These are phyloP conservation scores for Lipomyces orientalis DNA, from an alignment of 805 yeast genomes.

Conservation along the genomic window DNA sequence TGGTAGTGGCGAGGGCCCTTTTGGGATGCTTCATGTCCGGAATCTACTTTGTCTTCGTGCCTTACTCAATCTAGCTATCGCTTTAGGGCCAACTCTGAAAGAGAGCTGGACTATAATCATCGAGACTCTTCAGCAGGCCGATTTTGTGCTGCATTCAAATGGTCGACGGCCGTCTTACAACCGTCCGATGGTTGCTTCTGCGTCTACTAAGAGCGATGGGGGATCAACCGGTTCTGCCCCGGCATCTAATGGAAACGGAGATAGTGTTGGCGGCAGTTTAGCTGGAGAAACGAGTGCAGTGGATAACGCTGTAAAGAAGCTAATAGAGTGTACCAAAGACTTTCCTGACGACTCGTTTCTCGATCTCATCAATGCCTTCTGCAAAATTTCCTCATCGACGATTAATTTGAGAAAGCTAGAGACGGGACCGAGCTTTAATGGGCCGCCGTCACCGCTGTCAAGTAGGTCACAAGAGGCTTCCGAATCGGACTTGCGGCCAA, in stretches of 20 bases:
- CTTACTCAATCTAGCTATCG: slow-evolving; percentile 71
- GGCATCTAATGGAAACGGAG: not conserved
- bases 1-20: slow-evolving; percentile 7
- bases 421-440: not conserved
- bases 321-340: slow-evolving; percentile 65
- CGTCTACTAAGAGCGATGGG: not conserved
- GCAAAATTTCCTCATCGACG: slow-evolving; percentile 45
- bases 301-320: slow-evolving; percentile 61
- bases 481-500: not conserved
- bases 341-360: slow-evolving; percentile 60
- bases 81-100: slow-evolving; percentile 77
- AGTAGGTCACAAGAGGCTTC: slow-evolving; percentile 5
- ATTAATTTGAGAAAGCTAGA: slow-evolving; percentile 7
- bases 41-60: slow-evolving; percentile 82
- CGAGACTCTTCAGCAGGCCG: slow-evolving; percentile 54
- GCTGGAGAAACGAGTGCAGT: slow-evolving; percentile 46
- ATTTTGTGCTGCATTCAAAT: slow-evolving; percentile 35
- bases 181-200: not conserved
- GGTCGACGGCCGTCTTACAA: slow-evolving; percentile 10
- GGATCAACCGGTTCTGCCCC: not conserved
- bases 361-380: slow-evolving; percentile 55
- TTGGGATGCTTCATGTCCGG: slow-evolving; percentile 57
- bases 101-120: slow-evolving; percentile 68
- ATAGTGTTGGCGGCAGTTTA: slow-evolving; percentile 11
- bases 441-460: slow-evolving; percentile 10